Conservation (phyloP, 2,329 filamentous ascomycete species). For the Fusarium azukiicola region DNA sequence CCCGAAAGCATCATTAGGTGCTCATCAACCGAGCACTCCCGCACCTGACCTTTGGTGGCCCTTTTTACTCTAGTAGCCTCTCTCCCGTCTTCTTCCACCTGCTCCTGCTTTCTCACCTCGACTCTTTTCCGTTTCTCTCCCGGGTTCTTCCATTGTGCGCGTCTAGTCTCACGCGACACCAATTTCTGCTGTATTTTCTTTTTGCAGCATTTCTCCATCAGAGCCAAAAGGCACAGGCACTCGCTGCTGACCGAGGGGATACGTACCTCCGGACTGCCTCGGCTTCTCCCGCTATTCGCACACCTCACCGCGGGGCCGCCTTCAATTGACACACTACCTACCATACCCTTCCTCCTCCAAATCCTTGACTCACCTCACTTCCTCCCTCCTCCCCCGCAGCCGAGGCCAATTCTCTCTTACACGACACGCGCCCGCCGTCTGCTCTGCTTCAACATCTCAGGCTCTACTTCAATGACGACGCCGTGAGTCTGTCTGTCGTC, state of each 20-base stretch:
- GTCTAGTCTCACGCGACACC: slow-evolving; percentile 42
- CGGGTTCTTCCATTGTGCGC: slow-evolving; percentile 44
- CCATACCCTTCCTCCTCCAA: slow-evolving; percentile 39
- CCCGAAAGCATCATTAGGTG: slow-evolving; percentile 45
- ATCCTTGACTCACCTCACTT: slow-evolving; percentile 46
- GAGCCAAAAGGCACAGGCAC: slow-evolving; percentile 15
- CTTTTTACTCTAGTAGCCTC: not conserved
- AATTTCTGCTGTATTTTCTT: slow-evolving; percentile 18
- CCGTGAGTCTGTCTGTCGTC: slow-evolving; percentile 50
- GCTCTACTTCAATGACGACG: slow-evolving; percentile 54
- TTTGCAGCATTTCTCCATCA: slow-evolving; percentile 17
- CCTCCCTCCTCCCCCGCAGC: slow-evolving; percentile 21
- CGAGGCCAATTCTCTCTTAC: slow-evolving; percentile 37
- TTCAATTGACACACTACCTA: slow-evolving; percentile 8
- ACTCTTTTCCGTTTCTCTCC: slow-evolving; percentile 27
- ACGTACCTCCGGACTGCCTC: slow-evolving; percentile 51
- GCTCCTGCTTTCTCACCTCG: slow-evolving; percentile 2
- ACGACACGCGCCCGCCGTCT: slow-evolving; percentile 39
- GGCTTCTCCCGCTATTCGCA: slow-evolving; percentile 54
- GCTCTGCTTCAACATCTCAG: slow-evolving; percentile 19
- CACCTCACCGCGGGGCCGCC: slow-evolving; percentile 20
- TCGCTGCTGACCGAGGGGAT: slow-evolving; percentile 32
- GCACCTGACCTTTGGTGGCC: slow-evolving; percentile 36
- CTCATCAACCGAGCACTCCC: slow-evolving; percentile 50
- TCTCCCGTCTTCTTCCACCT: slow-evolving; percentile 35